phyloP scores from a whole-genome alignment of 2,329 filamentous ascomycete species.

The Monilinia polystroma region DNA sequence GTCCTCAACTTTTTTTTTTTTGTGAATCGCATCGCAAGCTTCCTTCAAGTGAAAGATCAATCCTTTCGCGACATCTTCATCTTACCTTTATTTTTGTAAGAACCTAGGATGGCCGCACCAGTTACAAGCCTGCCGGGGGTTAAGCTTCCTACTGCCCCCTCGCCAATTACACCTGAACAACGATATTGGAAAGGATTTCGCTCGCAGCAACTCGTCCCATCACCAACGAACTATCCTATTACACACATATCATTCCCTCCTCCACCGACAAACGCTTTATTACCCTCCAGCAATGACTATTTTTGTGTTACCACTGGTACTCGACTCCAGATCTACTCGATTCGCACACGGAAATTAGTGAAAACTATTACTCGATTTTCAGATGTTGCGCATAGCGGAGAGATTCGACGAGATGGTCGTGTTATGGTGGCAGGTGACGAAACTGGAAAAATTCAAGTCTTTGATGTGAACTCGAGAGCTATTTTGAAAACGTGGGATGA shows the following conservation, averaged over 20 bases:
- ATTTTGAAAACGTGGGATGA: conserved; percentile 94
- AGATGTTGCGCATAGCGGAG: conserved; percentile 84
- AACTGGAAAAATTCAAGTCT: conserved; percentile 88
- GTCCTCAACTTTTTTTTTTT: conserved; percentile 20
- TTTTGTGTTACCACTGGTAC: conserved; percentile 96
- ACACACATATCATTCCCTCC: conserved; percentile 80
- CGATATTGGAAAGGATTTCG: conserved; percentile 96
- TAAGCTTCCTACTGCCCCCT: conserved; percentile 75
- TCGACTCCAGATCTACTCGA: conserved; percentile 90
- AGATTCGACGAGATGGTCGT: conserved; percentile 83
- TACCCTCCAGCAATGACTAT: conserved; percentile 58
- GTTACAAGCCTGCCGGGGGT: conserved; percentile 52
- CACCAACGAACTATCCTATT: conserved; percentile 71
- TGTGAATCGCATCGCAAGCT: conserved; percentile 18
- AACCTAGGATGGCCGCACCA: conserved; percentile 37
- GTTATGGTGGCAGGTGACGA: conserved; percentile 91
- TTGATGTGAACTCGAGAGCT: conserved; percentile 83
- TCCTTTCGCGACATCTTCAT: conserved; percentile 16
- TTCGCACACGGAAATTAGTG: conserved; percentile 83
- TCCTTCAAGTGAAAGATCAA: conserved; percentile 10
- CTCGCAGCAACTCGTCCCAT: conserved; percentile 85
- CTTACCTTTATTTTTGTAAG: conserved; percentile 11
- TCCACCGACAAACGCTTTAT: conserved; percentile 44
- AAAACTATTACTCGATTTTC: conserved; percentile 95
- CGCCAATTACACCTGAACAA: conserved; percentile 85